Base-by-base conservation (phyloP, 805 yeast genomes). In the Candida parachauliodes region DNA sequence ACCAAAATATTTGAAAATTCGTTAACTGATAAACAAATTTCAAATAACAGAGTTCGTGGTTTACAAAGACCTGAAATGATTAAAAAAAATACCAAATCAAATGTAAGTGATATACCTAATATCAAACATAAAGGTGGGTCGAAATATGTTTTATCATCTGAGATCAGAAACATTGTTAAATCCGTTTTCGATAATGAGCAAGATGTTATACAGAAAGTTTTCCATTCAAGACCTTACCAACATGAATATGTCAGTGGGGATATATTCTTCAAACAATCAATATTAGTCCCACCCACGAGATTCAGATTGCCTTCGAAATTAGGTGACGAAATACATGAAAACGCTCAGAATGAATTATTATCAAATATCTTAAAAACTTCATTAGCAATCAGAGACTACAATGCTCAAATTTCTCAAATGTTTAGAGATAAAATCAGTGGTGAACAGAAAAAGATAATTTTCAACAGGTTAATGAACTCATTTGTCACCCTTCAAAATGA, bases 261-360 rank as follows among this genome's bases (percentile, higher is more conserved):
- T 54, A 75, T 87, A 72, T 93, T 94, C 60, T 94, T 93, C 69
- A 74, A 88, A 50, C 89, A 87, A 49, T 81, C 88, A 4, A 68
- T 93, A 41, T 82, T 88, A 28, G 98, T 94, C 27, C 98, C 99
- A 25, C 89, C 98, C 35, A 94, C 98, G 2, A 76, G 98, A 60
- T 93, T 93, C 72, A 78, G 99, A 60, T 74, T 89, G 49, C 98
- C 99, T n/a, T 83, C 95, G 11, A 89, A 89, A 61, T 71, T 93
- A 42, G 98, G 98, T 40, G 99, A 93, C 40, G 97, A 88, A 59
- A 77, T 91, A 43, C 98, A 93, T 60, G 96, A 93, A 65, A 89
- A 88, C 60, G 68, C 93, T 33, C 95, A 88, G 66, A 94, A 93
- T 61, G 96, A 89, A 64, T 71, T 89, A 40, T 69, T 93, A 33